These are phyloP conservation scores for Myriosclerotinia scirpicola DNA, from an alignment of 2,329 filamentous ascomycete species.

Conservation along the genomic window DNA sequence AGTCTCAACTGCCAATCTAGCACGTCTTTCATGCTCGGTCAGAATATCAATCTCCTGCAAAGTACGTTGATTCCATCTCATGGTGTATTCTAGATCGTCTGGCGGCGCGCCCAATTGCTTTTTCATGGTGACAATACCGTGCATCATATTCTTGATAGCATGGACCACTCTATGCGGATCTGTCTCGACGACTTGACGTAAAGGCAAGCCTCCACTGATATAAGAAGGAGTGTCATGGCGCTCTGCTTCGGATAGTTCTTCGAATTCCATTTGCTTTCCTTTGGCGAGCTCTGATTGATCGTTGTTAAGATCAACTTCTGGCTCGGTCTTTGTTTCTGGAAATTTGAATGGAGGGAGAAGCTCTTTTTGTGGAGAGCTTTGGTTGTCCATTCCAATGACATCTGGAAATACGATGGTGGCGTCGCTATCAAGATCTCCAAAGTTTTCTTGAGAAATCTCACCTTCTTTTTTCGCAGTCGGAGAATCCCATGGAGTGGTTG, in stretches of 20 bases:
- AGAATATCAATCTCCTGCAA: constrained; percentile 2
- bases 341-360: constrained; percentile 7
- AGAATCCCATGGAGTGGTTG: constrained; percentile 4
- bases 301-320: neutral
- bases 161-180: constrained; percentile 21
- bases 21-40: neutral
- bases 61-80: neutral
- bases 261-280: neutral
- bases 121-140: constrained; percentile 1
- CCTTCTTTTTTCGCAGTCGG: neutral
- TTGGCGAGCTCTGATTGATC: neutral
- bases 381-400: neutral
- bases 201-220: constrained; percentile 10
- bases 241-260: constrained; percentile 15
- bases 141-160: constrained; percentile 23
- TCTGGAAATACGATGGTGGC: neutral
- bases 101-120: neutral
- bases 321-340: neutral
- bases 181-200: neutral
- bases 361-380: neutral
- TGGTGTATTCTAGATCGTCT: neutral
- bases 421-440: neutral
- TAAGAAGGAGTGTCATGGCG: constrained; percentile 22
- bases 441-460: neutral
- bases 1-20: neutral